These are phyloP conservation scores for Sungouiozyma ichnusensis DNA, from an alignment of 805 yeast species.

Conservation along the genomic window DNA sequence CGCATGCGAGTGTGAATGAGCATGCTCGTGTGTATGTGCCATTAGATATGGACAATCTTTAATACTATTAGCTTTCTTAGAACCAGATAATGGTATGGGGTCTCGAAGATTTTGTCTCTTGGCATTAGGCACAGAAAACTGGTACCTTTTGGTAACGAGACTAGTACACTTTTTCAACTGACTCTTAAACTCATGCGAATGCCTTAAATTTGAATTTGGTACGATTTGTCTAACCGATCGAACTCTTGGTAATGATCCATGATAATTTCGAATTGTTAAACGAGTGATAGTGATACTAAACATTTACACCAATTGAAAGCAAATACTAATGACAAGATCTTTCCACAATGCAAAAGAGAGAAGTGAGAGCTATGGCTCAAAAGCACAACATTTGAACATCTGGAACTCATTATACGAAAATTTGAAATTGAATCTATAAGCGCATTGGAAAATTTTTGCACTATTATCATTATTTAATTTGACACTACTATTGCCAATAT, in stretches of 20 bases:
- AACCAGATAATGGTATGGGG: neutral
- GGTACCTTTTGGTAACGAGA: neutral
- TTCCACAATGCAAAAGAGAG: too few species aligned
- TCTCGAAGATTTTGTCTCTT: neutral
- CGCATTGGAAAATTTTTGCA: neutral
- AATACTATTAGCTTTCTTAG: neutral
- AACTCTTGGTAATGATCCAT: neutral
- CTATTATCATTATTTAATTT: too few species aligned
- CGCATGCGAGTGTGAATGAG: slow-evolving; percentile 15
- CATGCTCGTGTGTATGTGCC: slow-evolving; percentile 9
- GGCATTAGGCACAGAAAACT: neutral
- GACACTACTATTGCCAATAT: neutral
- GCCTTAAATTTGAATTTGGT: neutral
- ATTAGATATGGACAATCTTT: neutral
- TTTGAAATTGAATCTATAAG: neutral
- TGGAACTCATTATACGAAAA: neutral
- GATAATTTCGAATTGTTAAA: neutral
- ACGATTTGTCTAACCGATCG: neutral
- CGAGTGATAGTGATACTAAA: neutral
- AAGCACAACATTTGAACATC: neutral
- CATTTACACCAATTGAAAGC: neutral
- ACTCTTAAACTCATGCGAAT: neutral
- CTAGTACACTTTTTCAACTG: too few species aligned
- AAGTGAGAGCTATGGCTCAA: neutral
- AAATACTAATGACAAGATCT: neutral